Base-by-base conservation (phyloP, 2,329 filamentous ascomycete genomes). In the Exserohilum turcica region DNA sequence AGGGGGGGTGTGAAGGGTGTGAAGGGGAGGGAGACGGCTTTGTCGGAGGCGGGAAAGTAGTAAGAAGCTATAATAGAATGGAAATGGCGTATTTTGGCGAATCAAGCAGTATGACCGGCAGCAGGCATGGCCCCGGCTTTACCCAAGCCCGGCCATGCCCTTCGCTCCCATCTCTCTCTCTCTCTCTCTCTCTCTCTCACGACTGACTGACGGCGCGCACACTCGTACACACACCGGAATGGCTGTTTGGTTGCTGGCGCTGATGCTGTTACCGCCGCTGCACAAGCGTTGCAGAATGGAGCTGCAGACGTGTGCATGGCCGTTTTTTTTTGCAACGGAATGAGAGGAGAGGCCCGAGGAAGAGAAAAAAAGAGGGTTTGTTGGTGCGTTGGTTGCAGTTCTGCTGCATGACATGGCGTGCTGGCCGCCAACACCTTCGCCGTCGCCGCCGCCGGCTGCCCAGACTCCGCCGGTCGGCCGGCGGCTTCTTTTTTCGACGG, bases 91-190 rank as follows among this genome's bases (percentile, higher is more conserved):
- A 50, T 40, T 40, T 45, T 51, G 52, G 21, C 52, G 47, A 51
- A 54, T 54, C 52, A 46, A 54, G 52, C 47, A 51, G 47, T 40
- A 51, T 36, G 36, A 36, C 47, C 42, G 47, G 47, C 47, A 51
- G 21, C 38, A 47, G 24, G 44, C 44, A 47, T 19, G 29, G 31
- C 13, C 13, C 35, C 9, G 44, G 28, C 48, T 39, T 52, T 39
- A 13, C 8, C n/a, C n/a, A n/a, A n/a, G n/a, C n/a, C n/a, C 16
- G 35, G 10, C 13, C 37, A 39, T 27, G 37, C n/a, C n/a, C n/a
- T 39, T 39, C 19, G 37, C 37, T 19, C 24, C 37, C 37, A 39
- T 7, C 37, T 28, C 15, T 39, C 37, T n/a, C n/a, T n/a, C n/a
- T n/a, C n/a, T n/a, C n/a, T n/a, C n/a, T n/a, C n/a, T n/a, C n/a